phyloP scores from a whole-genome alignment of 1,284 basidiomycete genomes.

The Stereum hirsutum region DNA sequence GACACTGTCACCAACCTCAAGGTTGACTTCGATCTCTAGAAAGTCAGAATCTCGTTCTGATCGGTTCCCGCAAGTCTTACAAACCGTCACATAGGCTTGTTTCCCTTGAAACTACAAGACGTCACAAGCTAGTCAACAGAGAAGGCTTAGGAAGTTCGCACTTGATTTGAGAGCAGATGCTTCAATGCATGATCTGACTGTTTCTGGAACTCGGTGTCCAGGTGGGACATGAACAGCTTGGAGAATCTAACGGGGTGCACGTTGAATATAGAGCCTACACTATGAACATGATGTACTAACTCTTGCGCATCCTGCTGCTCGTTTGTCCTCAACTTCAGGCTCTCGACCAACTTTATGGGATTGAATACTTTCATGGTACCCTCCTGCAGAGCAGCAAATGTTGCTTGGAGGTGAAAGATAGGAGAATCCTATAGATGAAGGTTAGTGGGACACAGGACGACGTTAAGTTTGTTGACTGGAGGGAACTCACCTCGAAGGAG shows the following conservation, averaged over 20 bases:
- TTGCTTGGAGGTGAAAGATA: constrained; percentile 65
- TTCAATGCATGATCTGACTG: constrained; percentile 52
- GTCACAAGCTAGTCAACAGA: constrained; percentile 2
- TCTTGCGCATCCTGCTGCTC: constrained; percentile 95
- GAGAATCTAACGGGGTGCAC: constrained; percentile 57
- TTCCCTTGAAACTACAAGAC: constrained; percentile 72
- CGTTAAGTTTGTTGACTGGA: neutral
- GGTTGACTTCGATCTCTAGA: constrained; percentile 78
- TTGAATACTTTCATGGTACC: constrained; percentile 67
- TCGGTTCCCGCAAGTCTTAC: constrained; percentile 55
- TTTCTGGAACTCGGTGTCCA: constrained; percentile 79
- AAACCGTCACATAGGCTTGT: constrained; percentile 72
- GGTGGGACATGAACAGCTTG: constrained; percentile 85
- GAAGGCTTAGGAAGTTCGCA: constrained; percentile 15
- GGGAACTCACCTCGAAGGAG: constrained; percentile 39
- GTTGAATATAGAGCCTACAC: constrained; percentile 5
- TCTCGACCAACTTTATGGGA: constrained; percentile 75
- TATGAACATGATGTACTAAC: constrained; percentile 33
- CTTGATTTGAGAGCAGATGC: constrained; percentile 65
- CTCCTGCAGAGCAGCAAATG: constrained; percentile 76
- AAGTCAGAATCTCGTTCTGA: constrained; percentile 67
- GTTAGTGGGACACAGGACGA: neutral
- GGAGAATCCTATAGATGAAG: constrained; percentile 46
- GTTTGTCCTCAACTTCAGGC: constrained; percentile 65
- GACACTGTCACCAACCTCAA: constrained; percentile 41